phyloP scores from a whole-genome alignment of 495 filamentous ascomycete genomes.

The Astrothelium subdiscretum region DNA sequence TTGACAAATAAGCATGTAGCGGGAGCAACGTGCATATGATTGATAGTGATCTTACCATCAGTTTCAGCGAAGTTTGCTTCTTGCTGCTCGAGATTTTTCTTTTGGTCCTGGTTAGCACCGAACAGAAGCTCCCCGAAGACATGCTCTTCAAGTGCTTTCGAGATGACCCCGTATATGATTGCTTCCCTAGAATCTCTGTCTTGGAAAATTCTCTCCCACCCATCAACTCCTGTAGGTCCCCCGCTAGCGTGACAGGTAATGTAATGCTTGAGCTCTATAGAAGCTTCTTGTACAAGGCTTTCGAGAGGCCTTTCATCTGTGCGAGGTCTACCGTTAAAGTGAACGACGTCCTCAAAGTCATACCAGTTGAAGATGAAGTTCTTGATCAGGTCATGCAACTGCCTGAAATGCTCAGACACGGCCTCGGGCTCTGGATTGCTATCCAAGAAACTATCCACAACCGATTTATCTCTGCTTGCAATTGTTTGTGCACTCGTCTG shows the following conservation, averaged over 20 bases:
- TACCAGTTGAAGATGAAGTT: background rate
- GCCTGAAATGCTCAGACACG: background rate
- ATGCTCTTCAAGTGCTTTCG: conserved; percentile 10
- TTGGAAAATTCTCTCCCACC: conserved; percentile 6
- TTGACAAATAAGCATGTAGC: background rate
- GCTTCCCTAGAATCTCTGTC: conserved; percentile 3
- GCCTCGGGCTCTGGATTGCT: background rate
- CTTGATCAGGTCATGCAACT: background rate
- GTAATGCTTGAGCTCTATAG: background rate
- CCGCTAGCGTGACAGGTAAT: conserved; percentile 11
- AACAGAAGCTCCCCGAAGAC: conserved; percentile 12
- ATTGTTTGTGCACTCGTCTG: background rate
- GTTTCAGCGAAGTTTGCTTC: background rate
- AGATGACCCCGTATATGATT: conserved; percentile 7
- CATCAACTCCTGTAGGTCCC: background rate
- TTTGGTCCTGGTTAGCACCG: background rate
- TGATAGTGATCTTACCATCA: conserved; percentile 4
- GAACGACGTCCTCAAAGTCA: background rate
- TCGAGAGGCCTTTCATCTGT: background rate
- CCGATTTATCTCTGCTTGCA: background rate
- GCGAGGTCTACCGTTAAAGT: background rate
- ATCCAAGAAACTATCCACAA: background rate
- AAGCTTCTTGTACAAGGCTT: background rate
- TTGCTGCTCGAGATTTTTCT: background rate
- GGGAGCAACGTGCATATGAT: background rate